Percentiles rank a stretch among this genome's conserved stretches.
These are phyloP conservation scores for Paramicrosporidium saccamoebae DNA, from an alignment of 371 early-diverging fungal species.

Conservation along the genomic window DNA sequence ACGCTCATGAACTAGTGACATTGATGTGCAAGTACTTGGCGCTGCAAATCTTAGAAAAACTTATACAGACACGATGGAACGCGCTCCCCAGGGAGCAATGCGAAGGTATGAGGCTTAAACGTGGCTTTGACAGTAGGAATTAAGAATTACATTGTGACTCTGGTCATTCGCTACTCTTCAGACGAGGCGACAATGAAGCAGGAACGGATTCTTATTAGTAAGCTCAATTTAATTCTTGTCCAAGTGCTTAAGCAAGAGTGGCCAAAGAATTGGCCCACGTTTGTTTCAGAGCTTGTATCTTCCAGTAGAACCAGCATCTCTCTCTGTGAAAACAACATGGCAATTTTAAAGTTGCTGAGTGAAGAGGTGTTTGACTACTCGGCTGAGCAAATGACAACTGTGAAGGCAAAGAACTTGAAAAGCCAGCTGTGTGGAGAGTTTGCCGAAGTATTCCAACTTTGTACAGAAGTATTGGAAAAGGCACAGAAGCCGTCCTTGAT, in stretches of 20 bases:
- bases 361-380: conserved; percentile 96
- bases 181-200: conserved; percentile 27
- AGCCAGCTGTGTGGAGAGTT: conserved; percentile 85
- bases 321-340: conserved; percentile 95
- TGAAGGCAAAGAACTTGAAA: conserved; percentile 60
- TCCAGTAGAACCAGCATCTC: conserved; percentile 62
- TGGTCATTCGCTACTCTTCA: conserved; percentile 56
- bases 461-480: conserved; percentile 72
- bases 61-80: conserved; percentile 91
- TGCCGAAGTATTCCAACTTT: conserved; percentile 73
- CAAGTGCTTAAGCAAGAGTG: conserved; percentile 99
- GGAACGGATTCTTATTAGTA: conserved; percentile 39
- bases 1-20: conserved; percentile 2
- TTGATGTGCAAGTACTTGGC: conserved; percentile 45
- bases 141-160: conserved; percentile 59
- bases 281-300: conserved; percentile 90
- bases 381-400: conserved; percentile 86
- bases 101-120: conserved; percentile 18
- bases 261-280: conserved; percentile 96
- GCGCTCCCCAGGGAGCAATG: conserved; percentile 59
- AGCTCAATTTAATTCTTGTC: conserved; percentile 74
- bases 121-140: conserved; percentile 19
- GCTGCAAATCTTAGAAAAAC: conserved; percentile 75
- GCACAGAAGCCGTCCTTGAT: conserved; percentile 58
- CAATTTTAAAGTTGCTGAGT: conserved; percentile 76